These are phyloP conservation scores for Clathrus columnatus DNA, from an alignment of 768 basidiomycete species.

Conservation along the genomic window DNA sequence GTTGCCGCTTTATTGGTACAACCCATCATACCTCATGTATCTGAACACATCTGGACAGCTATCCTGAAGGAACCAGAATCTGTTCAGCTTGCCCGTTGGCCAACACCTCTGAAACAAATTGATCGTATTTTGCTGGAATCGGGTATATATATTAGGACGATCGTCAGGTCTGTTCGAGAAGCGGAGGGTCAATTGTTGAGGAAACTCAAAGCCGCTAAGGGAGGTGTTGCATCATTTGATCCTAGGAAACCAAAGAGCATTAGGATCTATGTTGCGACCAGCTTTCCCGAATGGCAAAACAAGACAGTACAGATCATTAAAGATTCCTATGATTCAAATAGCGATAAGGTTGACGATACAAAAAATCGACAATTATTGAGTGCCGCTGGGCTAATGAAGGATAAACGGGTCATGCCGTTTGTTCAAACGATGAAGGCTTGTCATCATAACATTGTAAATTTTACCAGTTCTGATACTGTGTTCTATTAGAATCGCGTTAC, in stretches of 20 bases:
- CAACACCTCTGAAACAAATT: slow-evolving; percentile 49
- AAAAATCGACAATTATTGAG: slow-evolving; percentile 62
- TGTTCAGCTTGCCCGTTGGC: slow-evolving; percentile 80
- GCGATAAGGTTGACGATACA: slow-evolving; percentile 71
- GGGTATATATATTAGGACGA: slow-evolving; percentile 77
- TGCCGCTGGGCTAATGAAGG: slow-evolving; percentile 78
- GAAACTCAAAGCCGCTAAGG: slow-evolving; percentile 62
- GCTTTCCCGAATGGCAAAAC: slow-evolving; percentile 94
- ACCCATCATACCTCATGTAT: slow-evolving; percentile 89
- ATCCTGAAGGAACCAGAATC: slow-evolving; percentile 68
- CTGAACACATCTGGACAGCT: slow-evolving; percentile 81
- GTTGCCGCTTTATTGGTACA: slow-evolving; percentile 69
- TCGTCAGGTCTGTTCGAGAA: slow-evolving; percentile 87
- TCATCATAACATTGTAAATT: not conserved
- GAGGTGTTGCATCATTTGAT: slow-evolving; percentile 52
- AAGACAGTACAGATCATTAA: slow-evolving; percentile 66
- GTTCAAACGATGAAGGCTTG: slow-evolving; percentile 86
- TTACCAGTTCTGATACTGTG: slow-evolving; percentile 6
- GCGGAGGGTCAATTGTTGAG: slow-evolving; percentile 74
- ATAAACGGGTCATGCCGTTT: slow-evolving; percentile 95
- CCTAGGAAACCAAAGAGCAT: slow-evolving; percentile 80
- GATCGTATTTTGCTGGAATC: slow-evolving; percentile 65
- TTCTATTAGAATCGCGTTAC: slow-evolving; percentile 63
- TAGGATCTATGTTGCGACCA: slow-evolving; percentile 81
- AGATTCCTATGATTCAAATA: slow-evolving; percentile 50